Evolutionary conservation across 1,284 basidiomycete species (phyloP).

Genomic region (Rugosomyces carneus): DNA sequence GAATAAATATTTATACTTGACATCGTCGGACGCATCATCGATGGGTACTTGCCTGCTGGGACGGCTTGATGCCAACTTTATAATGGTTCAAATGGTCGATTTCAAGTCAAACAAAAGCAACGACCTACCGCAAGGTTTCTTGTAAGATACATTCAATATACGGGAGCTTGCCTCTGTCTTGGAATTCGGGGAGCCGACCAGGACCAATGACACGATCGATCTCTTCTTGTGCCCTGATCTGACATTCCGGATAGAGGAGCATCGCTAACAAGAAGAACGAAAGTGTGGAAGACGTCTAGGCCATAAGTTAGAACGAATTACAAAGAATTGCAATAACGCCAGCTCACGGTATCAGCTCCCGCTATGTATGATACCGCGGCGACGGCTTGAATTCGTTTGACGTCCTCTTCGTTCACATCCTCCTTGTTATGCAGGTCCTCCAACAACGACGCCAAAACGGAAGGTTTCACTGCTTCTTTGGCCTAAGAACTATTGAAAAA

Average conservation of each 20-base stretch:
- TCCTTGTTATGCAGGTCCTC: slow-evolving; percentile 11
- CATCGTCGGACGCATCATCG: background rate
- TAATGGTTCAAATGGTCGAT: background rate
- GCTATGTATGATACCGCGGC: slow-evolving; percentile 18
- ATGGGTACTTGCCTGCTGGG: background rate
- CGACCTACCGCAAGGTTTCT: slow-evolving; percentile 1
- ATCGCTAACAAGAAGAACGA: slow-evolving; percentile 33
- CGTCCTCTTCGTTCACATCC: slow-evolving; percentile 3
- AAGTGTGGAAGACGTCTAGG: slow-evolving; percentile 11
- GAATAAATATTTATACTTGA: slow-evolving; percentile 15
- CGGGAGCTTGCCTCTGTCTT: slow-evolving; percentile 26
- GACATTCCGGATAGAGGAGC: slow-evolving; percentile 28
- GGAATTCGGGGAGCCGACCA: slow-evolving; percentile 27
- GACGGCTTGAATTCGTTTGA: slow-evolving; percentile 18
- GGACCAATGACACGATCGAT: slow-evolving; percentile 29
- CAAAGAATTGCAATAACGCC: slow-evolving; percentile 6
- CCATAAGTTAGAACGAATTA: slow-evolving; percentile 8
- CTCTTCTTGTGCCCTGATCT: slow-evolving; percentile 29
- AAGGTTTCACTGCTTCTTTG: slow-evolving; percentile 17
- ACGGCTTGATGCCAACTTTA: background rate
- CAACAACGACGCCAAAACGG: slow-evolving; percentile 16
- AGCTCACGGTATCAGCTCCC: slow-evolving; percentile 20
- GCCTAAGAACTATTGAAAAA: slow-evolving; percentile 3
- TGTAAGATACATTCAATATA: slow-evolving; percentile 29
- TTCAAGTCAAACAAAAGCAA: background rate